These are phyloP conservation scores for Phlebopus sp. DNA, from an alignment of 1,284 basidiomycete species.

Conservation along the genomic window DNA sequence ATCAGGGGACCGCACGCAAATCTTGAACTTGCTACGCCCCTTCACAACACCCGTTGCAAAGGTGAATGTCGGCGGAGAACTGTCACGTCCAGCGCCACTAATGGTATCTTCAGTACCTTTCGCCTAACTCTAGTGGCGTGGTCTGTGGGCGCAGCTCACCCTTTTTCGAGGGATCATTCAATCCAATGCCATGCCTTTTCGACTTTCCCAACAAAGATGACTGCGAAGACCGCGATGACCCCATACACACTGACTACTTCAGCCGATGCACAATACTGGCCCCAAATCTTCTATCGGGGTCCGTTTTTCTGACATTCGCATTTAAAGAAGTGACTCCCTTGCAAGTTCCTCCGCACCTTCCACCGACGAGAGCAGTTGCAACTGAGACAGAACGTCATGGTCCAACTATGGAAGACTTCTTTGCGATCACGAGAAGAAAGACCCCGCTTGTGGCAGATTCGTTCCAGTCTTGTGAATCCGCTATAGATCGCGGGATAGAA, in stretches of 20 bases:
- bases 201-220: constrained; percentile 9
- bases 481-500: constrained; percentile 32
- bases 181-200: constrained; percentile 18
- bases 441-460: constrained; percentile 48
- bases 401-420: constrained; percentile 52
- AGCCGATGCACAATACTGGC: constrained; percentile 22
- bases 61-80: constrained; percentile 26
- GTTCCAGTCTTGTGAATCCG: constrained; percentile 31
- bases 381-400: constrained; percentile 41
- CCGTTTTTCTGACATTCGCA: constrained; percentile 50
- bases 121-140: constrained; percentile 30
- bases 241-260: constrained; percentile 19
- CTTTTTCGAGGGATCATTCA: constrained; percentile 24
- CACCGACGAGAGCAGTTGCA: constrained; percentile 42
- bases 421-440: constrained; percentile 26
- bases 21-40: constrained; percentile 40
- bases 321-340: constrained; percentile 44
- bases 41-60: constrained; percentile 27
- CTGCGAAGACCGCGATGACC: constrained; percentile 11
- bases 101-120: constrained; percentile 22
- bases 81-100: constrained; percentile 11
- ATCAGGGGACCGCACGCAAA: constrained; percentile 31
- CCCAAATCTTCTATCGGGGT: constrained; percentile 40
- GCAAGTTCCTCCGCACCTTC: constrained; percentile 48
- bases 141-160: constrained; percentile 11